phyloP scores from a whole-genome alignment of 192 early-diverging fungal genomes.

The Coemansia sp. region DNA sequence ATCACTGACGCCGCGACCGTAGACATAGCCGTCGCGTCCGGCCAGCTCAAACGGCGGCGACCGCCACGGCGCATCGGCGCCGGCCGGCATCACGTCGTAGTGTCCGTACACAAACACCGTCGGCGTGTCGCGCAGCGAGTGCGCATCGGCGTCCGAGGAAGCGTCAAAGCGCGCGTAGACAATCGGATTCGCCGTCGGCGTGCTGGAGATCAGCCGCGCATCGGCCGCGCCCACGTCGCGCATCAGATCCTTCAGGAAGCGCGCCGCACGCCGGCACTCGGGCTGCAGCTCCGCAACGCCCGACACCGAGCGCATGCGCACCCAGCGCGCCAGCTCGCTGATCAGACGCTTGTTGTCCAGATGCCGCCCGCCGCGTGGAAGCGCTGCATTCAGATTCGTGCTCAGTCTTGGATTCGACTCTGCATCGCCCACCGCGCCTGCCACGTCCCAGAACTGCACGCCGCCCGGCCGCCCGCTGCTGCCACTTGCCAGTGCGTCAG shows the following conservation, averaged over 20 bases:
- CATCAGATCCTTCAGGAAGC: conserved; percentile 68
- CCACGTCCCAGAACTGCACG: conserved; percentile 62
- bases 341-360: conserved; percentile 50
- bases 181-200: conserved; percentile 64
- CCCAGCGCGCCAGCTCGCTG: conserved; percentile 69
- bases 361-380: conserved; percentile 8
- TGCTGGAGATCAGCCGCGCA: conserved; percentile 60
- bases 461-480: conserved; percentile 54
- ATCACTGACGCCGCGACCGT: conserved; percentile 78
- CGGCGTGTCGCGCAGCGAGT: conserved; percentile 25
- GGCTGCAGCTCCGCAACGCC: conserved; percentile 67
- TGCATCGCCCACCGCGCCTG: conserved; percentile 10
- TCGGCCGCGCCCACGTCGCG: conserved; percentile 68
- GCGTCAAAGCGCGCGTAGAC: conserved; percentile 68
- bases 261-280: conserved; percentile 72
- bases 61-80: conserved; percentile 64
- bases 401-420: background rate
- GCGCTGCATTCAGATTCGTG: background rate
- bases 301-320: conserved; percentile 66
- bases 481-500: conserved; percentile 60
- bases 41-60: conserved; percentile 66
- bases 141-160: conserved; percentile 12
- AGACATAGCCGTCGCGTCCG: conserved; percentile 71
- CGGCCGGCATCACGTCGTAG: conserved; percentile 79
- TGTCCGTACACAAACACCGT: conserved; percentile 78